Base-by-base conservation (phyloP, 2,329 filamentous ascomycete species). In the Fusarium sp. region DNA sequence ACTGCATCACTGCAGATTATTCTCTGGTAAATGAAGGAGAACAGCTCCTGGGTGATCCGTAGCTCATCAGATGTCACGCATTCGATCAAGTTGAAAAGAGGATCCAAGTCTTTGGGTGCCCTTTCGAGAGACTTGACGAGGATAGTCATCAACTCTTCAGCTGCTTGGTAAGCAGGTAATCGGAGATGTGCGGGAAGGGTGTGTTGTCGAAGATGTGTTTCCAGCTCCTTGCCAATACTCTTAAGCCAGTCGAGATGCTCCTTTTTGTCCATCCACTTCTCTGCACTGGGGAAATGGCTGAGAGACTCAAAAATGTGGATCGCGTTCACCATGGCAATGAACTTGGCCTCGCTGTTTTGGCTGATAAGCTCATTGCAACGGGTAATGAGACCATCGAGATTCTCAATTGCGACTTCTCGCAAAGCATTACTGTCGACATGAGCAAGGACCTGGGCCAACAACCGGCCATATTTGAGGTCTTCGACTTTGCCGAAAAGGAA, bases 271-370 rank as follows among this genome's bases (percentile, higher is more conserved):
- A 96, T 89, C 93, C 94, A 97, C 35, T 86, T 86, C 75, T 86
- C 90, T 1, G 89, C 89, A 48, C 87, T 87, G 19, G 89, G 83
- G 76, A 90, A 91, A 35, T 89, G 87, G 75, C 89, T 93, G 45
- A 98, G 87, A 0, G 95, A 93, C 76, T 95, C 89, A 25, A 96
- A 90, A 38, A 96, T 87, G 77, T 97, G 94, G 68, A 99, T 93
- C 2, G 93, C 92, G 80, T 98, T 98, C 79, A 98, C 91, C 59
- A 94, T 88, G 35, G 93, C 92, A 44, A 88, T 83, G 69, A 87
- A 90, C 73, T 85, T 88, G 38, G 91, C 92, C 45, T 95, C 94
- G 73, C 90, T 91, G 69, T 91, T 89, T 60, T 92, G 89, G n/a
- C 51, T 85, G 14, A 89, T 84, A 29, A 88, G 83, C 60, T 93